Evolutionary conservation across 1,284 basidiomycete species (phyloP).

Genomic region (Veloporphyrellus conicus): DNA sequence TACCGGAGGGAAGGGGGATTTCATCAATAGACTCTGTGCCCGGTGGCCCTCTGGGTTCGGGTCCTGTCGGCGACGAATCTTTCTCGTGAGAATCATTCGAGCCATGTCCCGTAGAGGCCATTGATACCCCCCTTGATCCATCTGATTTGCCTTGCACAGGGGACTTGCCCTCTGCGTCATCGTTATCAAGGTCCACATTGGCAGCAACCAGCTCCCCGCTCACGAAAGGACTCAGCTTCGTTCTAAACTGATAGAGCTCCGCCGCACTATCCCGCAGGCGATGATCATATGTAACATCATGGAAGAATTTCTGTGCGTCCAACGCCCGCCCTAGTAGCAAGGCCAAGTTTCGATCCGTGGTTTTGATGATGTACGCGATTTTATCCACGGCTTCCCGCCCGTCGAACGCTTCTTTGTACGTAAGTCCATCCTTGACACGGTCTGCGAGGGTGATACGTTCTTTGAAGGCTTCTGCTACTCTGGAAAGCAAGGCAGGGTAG

Average conservation of each 20-base stretch:
- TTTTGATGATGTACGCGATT: slow-evolving; percentile 97
- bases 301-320: slow-evolving; percentile 98
- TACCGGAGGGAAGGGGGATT: slow-evolving; percentile 83
- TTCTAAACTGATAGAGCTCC: slow-evolving; percentile 92
- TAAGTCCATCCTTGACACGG: slow-evolving; percentile 88
- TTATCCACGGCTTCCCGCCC: slow-evolving; percentile 95
- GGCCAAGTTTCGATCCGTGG: slow-evolving; percentile 94
- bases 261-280: slow-evolving; percentile 83
- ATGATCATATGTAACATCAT: slow-evolving; percentile 99
- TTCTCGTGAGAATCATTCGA: slow-evolving; percentile 42
- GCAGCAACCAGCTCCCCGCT: slow-evolving; percentile 61
- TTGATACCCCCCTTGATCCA: slow-evolving; percentile 24
- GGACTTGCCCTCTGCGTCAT: slow-evolving; percentile 33
- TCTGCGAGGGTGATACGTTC: slow-evolving; percentile 76
- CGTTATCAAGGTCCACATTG: slow-evolving; percentile 26
- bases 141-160: slow-evolving; percentile 23
- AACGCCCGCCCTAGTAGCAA: slow-evolving; percentile 90
- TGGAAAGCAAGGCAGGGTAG: slow-evolving; percentile 92
- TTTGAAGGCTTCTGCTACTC: slow-evolving; percentile 91
- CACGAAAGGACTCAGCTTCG: slow-evolving; percentile 71
- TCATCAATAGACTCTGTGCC: slow-evolving; percentile 54
- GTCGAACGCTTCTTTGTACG: slow-evolving; percentile 95
- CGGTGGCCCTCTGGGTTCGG: slow-evolving; percentile 37
- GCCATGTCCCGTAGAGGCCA: slow-evolving; percentile 39
- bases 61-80: slow-evolving; percentile 38